These are phyloP conservation scores for Micractinium sp. DNA, from an alignment of 139 green algal genomes.

Conservation along the genomic window DNA sequence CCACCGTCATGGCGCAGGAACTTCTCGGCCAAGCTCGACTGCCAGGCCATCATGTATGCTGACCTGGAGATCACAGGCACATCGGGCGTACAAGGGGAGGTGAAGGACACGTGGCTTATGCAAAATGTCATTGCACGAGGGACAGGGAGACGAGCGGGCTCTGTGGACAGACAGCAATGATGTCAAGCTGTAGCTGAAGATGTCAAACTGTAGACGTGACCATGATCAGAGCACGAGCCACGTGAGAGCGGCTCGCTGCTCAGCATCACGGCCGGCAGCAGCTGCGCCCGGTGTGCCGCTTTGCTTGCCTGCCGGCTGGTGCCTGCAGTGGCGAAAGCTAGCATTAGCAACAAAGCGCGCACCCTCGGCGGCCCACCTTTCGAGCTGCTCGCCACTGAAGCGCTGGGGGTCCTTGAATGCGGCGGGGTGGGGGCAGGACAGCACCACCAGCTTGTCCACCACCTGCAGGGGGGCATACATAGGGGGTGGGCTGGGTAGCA, in stretches of 20 bases:
- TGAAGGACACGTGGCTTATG: too few relatives aligned
- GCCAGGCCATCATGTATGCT: background rate
- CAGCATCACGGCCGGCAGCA: too few relatives aligned
- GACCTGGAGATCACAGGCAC: background rate
- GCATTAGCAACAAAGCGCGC: background rate
- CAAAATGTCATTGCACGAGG: background rate
- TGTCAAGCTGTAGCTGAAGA: background rate
- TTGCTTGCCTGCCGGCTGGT: too few relatives aligned
- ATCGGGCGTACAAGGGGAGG: background rate
- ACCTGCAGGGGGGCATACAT: background rate
- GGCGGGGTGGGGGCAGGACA: slow-evolving; percentile 43
- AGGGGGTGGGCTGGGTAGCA: background rate
- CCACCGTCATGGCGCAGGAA: background rate
- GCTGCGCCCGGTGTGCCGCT: background rate
- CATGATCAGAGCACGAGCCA: background rate
- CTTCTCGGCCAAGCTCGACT: background rate
- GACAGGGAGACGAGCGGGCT: too few relatives aligned
- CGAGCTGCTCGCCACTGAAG: slow-evolving; percentile 9
- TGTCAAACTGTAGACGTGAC: background rate
- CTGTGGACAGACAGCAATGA: background rate
- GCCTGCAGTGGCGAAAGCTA: too few relatives aligned
- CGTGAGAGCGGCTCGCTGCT: background rate
- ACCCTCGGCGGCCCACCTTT: background rate
- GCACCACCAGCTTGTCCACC: slow-evolving; percentile 45
- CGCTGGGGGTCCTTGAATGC: slow-evolving; percentile 9